Percentiles rank a stretch among this genome's conserved stretches.
phyloP scores from a whole-genome alignment of 2,329 filamentous ascomycete species.

The Diaporthe aspalathi region DNA sequence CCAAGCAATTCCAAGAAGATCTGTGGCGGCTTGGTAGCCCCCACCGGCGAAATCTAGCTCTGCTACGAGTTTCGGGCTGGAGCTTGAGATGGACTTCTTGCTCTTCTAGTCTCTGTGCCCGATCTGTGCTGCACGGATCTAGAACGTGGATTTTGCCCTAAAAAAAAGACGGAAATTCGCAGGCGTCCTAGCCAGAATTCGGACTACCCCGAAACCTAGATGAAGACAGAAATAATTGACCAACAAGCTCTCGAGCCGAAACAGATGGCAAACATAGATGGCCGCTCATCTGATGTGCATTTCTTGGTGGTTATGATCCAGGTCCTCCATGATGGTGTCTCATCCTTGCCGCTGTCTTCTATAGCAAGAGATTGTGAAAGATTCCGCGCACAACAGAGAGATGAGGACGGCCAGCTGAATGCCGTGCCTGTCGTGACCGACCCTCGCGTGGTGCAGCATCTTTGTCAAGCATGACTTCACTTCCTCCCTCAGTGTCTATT shows the following conservation, averaged over 20 bases:
- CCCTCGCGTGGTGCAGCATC: not conserved
- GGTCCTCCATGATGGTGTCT: no score
- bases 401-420: not conserved
- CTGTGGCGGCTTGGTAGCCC: not conserved
- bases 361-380: not conserved
- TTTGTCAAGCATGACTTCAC: not conserved
- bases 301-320: no score
- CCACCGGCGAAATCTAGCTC: not conserved
- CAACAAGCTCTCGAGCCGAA: not conserved
- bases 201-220: not conserved
- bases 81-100: not conserved
- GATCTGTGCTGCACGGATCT: not conserved
- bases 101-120: constrained; percentile 1
- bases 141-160: not conserved
- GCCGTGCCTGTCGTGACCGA: not conserved
- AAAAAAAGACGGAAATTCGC: not conserved
- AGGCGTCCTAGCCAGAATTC: not conserved
- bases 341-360: not conserved
- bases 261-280: not conserved
- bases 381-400: not conserved
- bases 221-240: not conserved
- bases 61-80: not conserved
- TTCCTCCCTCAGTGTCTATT: not conserved
- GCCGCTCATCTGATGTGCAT: not conserved
- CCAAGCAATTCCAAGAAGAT: constrained; percentile 18